These are phyloP conservation scores for Phytopythium litorale DNA, from an alignment of 352 stramenopile species.

Conservation along the genomic window DNA sequence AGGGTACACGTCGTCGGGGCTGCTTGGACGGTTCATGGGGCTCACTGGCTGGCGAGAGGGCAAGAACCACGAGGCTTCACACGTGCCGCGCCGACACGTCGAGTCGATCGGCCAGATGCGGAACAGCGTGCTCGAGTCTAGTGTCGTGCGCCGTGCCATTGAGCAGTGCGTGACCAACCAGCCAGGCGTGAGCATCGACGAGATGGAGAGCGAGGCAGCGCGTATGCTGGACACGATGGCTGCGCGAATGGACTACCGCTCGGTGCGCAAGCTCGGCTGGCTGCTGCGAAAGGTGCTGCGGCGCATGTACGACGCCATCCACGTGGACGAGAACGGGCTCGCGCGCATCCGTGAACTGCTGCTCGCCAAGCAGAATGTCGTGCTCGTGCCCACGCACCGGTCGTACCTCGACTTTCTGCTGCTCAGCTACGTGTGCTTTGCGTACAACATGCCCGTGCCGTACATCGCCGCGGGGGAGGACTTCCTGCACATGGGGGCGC, in stretches of 20 bases:
- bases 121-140: constrained; percentile 68
- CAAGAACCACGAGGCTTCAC: constrained; percentile 82
- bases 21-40: constrained; percentile 83
- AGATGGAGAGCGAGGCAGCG: constrained; percentile 54
- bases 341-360: constrained; percentile 64
- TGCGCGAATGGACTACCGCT: constrained; percentile 68
- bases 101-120: constrained; percentile 58
- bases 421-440: constrained; percentile 87
- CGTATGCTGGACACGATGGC: constrained; percentile 75
- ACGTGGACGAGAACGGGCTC: constrained; percentile 78
- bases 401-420: constrained; percentile 86
- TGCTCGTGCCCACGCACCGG: constrained; percentile 83
- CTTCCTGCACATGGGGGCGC: constrained; percentile 68
- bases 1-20: constrained; percentile 79
- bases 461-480: constrained; percentile 80
- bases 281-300: constrained; percentile 79
- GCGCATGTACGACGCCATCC: constrained; percentile 85
- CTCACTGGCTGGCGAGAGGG: constrained; percentile 85
- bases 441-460: constrained; percentile 83
- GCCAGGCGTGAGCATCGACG: constrained; percentile 26
- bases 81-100: constrained; percentile 69
- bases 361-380: constrained; percentile 45
- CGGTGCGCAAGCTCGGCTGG: constrained; percentile 76
- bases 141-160: constrained; percentile 56
- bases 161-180: constrained; percentile 22